A percentile compares a stretch with the other conserved stretches of the same genome.
Evolutionary conservation across 2,329 filamentous ascomycete species (phyloP).

Genomic region (Zymoseptoria crescenta): DNA sequence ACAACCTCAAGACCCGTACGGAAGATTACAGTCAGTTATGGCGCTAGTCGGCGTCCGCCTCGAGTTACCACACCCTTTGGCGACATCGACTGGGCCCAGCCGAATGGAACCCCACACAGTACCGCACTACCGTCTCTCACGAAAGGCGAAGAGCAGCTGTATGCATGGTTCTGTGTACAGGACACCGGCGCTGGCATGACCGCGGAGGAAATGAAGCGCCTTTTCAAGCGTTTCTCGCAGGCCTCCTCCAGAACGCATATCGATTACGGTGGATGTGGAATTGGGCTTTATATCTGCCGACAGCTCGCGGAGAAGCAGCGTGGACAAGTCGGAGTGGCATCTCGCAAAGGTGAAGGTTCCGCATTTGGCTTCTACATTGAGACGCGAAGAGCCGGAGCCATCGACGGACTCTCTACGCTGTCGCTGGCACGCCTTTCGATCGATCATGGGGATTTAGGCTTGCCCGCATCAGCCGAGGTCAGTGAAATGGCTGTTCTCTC

Average conservation of each 20-base stretch:
- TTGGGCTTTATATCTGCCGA: slow-evolving; percentile 62
- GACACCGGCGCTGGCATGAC: slow-evolving; percentile 37
- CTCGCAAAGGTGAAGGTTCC: slow-evolving; percentile 50
- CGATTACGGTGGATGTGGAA: slow-evolving; percentile 61
- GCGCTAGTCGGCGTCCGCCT: slow-evolving; percentile 4
- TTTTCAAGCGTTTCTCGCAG: slow-evolving; percentile 65
- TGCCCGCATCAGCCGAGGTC: not conserved
- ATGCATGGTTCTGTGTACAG: slow-evolving; percentile 24
- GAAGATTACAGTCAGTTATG: slow-evolving; percentile 7
- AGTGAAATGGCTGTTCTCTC: not conserved
- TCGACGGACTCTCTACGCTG: not conserved
- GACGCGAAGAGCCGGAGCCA: slow-evolving; percentile 23
- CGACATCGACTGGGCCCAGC: slow-evolving; percentile 8
- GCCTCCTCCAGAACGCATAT: slow-evolving; percentile 59
- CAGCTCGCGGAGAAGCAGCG: slow-evolving; percentile 61
- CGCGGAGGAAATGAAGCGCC: slow-evolving; percentile 32
- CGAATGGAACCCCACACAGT: slow-evolving; percentile 1
- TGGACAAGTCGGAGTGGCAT: slow-evolving; percentile 60
- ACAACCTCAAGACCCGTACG: not conserved
- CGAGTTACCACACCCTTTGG: slow-evolving; percentile 6
- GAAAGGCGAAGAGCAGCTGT: slow-evolving; percentile 26
- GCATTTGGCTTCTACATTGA: slow-evolving; percentile 61
- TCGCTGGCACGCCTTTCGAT: not conserved
- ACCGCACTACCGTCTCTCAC: not conserved
- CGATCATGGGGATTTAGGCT: not conserved